Conservation (phyloP, 768 basidiomycete genomes). For the Trametes cinnabarina region DNA sequence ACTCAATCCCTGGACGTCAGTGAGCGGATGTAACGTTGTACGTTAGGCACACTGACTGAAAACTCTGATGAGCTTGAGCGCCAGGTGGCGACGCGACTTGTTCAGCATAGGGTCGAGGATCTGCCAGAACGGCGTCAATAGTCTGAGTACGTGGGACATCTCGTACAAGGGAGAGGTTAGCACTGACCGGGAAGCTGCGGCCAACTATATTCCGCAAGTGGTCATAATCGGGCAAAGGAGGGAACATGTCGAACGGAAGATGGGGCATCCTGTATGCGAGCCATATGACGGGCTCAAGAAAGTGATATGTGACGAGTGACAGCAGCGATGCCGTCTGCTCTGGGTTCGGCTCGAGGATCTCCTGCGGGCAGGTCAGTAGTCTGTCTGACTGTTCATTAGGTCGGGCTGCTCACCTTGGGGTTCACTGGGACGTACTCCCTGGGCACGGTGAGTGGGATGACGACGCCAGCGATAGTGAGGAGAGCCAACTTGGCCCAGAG, state of each 20-base stretch:
- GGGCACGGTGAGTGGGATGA: slow-evolving; percentile 40
- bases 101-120: slow-evolving; percentile 37
- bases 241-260: slow-evolving; percentile 31
- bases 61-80: slow-evolving; percentile 32
- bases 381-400: neutral
- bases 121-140: too few species aligned
- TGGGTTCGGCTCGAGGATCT: slow-evolving; percentile 29
- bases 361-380: neutral
- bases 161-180: too few species aligned
- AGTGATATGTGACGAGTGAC: slow-evolving; percentile 34
- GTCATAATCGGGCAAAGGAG: slow-evolving; percentile 32
- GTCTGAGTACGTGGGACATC: too few species aligned
- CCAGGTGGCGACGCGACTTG: slow-evolving; percentile 33
- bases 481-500: slow-evolving; percentile 39
- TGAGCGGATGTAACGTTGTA: neutral
- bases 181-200: neutral
- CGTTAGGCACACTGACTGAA: slow-evolving; percentile 21
- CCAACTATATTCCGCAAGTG: slow-evolving; percentile 24
- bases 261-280: slow-evolving; percentile 29
- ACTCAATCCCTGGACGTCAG: slow-evolving; percentile 17
- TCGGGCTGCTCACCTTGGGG: slow-evolving; percentile 29
- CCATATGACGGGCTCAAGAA: slow-evolving; percentile 34
- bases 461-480: slow-evolving; percentile 33
- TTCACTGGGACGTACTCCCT: slow-evolving; percentile 41
- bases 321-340: slow-evolving; percentile 45